These are phyloP conservation scores for Komagataella mondaviorum DNA, from an alignment of 805 yeast genomes.

Conservation along the genomic window DNA sequence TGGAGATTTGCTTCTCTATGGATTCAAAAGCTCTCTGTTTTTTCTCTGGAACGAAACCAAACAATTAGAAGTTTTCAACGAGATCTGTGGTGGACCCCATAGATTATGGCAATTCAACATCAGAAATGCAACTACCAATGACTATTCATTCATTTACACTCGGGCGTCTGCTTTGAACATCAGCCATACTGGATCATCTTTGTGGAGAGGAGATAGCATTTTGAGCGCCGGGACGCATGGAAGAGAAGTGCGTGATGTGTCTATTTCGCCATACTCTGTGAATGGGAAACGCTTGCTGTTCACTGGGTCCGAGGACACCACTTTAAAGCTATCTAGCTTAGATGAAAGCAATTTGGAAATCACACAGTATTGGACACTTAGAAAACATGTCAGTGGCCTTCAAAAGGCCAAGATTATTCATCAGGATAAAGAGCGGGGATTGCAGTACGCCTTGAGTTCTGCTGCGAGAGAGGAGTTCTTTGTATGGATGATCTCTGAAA, in stretches of 20 bases:
- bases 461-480: constrained; percentile 85
- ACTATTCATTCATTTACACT: constrained; percentile 40
- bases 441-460: constrained; percentile 30
- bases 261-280: constrained; percentile 29
- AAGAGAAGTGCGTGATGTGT: constrained; percentile 71
- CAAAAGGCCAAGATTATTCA: constrained; percentile 59
- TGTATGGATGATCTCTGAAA: constrained; percentile 52
- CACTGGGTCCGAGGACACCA: constrained; percentile 85
- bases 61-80: constrained; percentile 56
- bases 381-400: constrained; percentile 81
- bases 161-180: constrained; percentile 37
- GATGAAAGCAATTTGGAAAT: constrained; percentile 25
- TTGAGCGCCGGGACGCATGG: constrained; percentile 73
- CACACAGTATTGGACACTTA: constrained; percentile 41
- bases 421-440: constrained; percentile 12
- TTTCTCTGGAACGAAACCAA: constrained; percentile 73
- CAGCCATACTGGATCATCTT: constrained; percentile 15
- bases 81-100: constrained; percentile 85
- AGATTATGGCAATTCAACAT: constrained; percentile 47
- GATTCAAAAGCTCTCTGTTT: constrained; percentile 71
- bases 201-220: constrained; percentile 9
- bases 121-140: constrained; percentile 8
- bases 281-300: constrained; percentile 27
- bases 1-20: constrained; percentile 49
- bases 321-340: constrained; percentile 43